Percentiles rank a stretch among this genome's conserved stretches.
These are phyloP conservation scores for Lepiota brunneoincarnata DNA, from an alignment of 768 basidiomycete species.

Conservation along the genomic window DNA sequence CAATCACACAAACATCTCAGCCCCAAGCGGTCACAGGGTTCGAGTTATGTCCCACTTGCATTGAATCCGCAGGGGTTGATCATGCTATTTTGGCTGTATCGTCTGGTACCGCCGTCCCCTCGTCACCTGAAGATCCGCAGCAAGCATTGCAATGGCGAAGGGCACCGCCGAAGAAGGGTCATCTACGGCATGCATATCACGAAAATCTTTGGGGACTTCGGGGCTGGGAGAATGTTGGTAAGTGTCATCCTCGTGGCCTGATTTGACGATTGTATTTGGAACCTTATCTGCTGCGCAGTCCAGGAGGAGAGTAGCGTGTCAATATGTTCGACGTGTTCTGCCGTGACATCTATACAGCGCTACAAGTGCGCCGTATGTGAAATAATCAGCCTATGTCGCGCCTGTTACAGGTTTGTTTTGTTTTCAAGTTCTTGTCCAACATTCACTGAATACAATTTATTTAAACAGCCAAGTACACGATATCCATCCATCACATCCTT, in stretches of 20 bases:
- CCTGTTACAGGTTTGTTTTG: slow-evolving; percentile 67
- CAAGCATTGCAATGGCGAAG: slow-evolving; percentile 58
- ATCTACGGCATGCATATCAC: slow-evolving; percentile 78
- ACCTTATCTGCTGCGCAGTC: slow-evolving; percentile 25
- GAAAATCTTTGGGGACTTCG: slow-evolving; percentile 83
- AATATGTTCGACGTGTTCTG: slow-evolving; percentile 81
- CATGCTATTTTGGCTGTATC: slow-evolving; percentile 68
- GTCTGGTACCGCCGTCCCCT: slow-evolving; percentile 38
- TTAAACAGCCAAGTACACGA: slow-evolving; percentile 78
- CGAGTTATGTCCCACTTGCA: slow-evolving; percentile 81
- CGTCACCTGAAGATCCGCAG: slow-evolving; percentile 53
- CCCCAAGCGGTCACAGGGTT: slow-evolving; percentile 47
- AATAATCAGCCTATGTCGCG: slow-evolving; percentile 78
- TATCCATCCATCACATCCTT: slow-evolving; percentile 86
- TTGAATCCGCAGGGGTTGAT: slow-evolving; percentile 72
- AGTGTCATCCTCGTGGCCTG: slow-evolving; percentile 24
- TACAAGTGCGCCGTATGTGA: slow-evolving; percentile 86
- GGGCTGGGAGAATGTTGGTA: slow-evolving; percentile 90
- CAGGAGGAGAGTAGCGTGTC: slow-evolving; percentile 69
- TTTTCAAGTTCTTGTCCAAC: neutral
- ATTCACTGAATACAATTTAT: neutral
- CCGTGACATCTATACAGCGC: slow-evolving; percentile 55
- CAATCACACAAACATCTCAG: slow-evolving; percentile 16
- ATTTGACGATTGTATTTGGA: neutral
- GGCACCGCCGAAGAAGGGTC: slow-evolving; percentile 73